These are phyloP conservation scores for Citrus cavaleriei DNA, from an alignment of 345 rosid species.

Conservation along the genomic window DNA sequence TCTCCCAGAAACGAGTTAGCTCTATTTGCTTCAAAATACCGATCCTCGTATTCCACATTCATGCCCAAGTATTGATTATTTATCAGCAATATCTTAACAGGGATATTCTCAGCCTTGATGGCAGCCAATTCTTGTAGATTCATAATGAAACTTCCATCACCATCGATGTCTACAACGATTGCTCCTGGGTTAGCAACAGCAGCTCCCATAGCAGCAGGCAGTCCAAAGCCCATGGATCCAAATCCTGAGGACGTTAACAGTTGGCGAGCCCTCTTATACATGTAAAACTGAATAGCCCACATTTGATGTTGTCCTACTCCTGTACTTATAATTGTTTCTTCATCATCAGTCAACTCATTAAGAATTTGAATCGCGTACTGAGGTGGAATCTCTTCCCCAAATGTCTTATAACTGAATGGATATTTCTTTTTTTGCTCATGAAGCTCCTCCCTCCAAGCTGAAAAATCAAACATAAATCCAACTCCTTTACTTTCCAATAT, in stretches of 20 bases:
- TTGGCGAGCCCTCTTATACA: conserved; percentile 73
- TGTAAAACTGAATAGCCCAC: conserved; percentile 97
- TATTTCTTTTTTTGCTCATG: conserved; percentile 54
- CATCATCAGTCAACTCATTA: conserved; percentile 66
- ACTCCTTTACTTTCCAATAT: conserved; percentile 48
- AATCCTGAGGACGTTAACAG: conserved; percentile 83
- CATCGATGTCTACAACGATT: conserved; percentile 81
- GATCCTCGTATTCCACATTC: conserved; percentile 92
- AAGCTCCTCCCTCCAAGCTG: conserved; percentile 67
- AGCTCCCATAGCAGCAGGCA: conserved; percentile 94
- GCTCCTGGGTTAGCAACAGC: conserved; percentile 83
- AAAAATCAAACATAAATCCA: conserved; percentile 47
- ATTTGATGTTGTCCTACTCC: conserved; percentile 98
- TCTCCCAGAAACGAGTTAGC: conserved; percentile 79
- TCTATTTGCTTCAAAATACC: conserved; percentile 80
- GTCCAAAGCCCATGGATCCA: conserved; percentile 95
- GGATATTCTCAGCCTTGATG: conserved; percentile 70
- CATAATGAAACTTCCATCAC: conserved; percentile 95
- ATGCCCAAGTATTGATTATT: conserved; percentile 93
- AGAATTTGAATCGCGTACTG: conserved; percentile 81
- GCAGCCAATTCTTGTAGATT: conserved; percentile 89
- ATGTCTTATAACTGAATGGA: conserved; percentile 68
- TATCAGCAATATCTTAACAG: conserved; percentile 64
- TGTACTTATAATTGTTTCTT: conserved; percentile 76
- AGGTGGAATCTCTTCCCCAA: conserved; percentile 82